Evolutionary conservation across 768 basidiomycete species (phyloP), one percentile per base, ranked within the genome.

Genomic region (Trametes punicea): DNA sequence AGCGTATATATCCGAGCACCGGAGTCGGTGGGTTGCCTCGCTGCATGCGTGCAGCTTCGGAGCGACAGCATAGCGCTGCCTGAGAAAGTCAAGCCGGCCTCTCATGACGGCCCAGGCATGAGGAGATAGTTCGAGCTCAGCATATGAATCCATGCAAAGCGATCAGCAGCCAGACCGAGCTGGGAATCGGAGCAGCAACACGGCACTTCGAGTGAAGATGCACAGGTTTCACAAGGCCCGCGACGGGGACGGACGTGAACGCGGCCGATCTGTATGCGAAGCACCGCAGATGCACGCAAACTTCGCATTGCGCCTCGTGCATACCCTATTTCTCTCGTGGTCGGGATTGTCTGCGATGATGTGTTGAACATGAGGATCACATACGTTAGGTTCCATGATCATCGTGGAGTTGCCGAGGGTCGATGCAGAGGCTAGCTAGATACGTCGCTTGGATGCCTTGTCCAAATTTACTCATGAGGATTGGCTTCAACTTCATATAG

Each of bases 351-450:
- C 29, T 25, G 34, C 18, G 39, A n/a, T n/a, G n/a, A n/a, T n/a
- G n/a, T n/a, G n/a, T n/a, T 16, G 13, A 33, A 29, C 56, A 51
- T 34, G 56, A 51, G 50, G 49, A 46, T 51, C 50, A 51, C 41
- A 26, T 30, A 44, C 56, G 36, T 23, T 50, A 30, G 46, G 45
- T 46, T 40, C 38, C 15, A 1, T 16, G 27, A 5, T n/a, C 26
- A 23, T 6, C 42, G 23, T 16, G n/a, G n/a, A n/a, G 8, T 36
- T 31, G 31, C 31, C 7, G 15, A 15, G n/a, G n/a, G n/a, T n/a
- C n/a, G n/a, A n/a, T n/a, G n/a, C n/a, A n/a, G n/a, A n/a, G n/a
- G n/a, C n/a, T n/a, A n/a, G n/a, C n/a, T n/a, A n/a, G n/a, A n/a
- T n/a, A n/a, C n/a, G n/a, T n/a, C n/a, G n/a, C n/a, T n/a, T n/a